These are phyloP conservation scores for Medicago arabica DNA, from an alignment of 306 rosid species.

Conservation along the genomic window DNA sequence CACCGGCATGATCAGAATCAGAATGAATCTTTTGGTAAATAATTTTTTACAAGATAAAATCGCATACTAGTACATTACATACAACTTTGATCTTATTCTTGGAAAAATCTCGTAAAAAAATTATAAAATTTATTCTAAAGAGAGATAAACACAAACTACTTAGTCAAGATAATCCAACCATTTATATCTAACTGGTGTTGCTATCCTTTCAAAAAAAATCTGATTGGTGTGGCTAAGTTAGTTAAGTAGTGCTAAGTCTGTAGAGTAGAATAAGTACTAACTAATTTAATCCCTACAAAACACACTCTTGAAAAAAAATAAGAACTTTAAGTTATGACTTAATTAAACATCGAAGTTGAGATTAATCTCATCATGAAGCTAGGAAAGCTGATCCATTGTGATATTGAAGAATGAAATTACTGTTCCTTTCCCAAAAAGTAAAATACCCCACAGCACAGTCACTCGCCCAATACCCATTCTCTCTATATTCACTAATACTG, in stretches of 20 bases:
- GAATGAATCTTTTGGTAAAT: background rate
- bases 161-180: background rate
- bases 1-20: background rate
- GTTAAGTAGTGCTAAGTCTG: too few species aligned
- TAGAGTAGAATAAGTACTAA: too few species aligned
- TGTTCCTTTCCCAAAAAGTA: conserved; percentile 10
- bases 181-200: background rate
- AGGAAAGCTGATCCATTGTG: background rate
- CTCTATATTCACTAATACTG: background rate
- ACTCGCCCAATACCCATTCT: background rate
- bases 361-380: too few species aligned
- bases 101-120: background rate
- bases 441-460: conserved; percentile 23
- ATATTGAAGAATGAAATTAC: conserved; percentile 17
- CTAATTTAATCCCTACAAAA: too few species aligned
- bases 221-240: too few species aligned
- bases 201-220: background rate
- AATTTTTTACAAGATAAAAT: background rate
- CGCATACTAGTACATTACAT: background rate
- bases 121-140: background rate
- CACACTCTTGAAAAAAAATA: too few species aligned
- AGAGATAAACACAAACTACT: background rate
- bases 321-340: too few species aligned
- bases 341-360: too few species aligned
- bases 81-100: background rate